A percentile compares a stretch with the other conserved stretches of the same genome.
phyloP scores from a whole-genome alignment of 768 basidiomycete species.

The Psilocybe cyanescens region DNA sequence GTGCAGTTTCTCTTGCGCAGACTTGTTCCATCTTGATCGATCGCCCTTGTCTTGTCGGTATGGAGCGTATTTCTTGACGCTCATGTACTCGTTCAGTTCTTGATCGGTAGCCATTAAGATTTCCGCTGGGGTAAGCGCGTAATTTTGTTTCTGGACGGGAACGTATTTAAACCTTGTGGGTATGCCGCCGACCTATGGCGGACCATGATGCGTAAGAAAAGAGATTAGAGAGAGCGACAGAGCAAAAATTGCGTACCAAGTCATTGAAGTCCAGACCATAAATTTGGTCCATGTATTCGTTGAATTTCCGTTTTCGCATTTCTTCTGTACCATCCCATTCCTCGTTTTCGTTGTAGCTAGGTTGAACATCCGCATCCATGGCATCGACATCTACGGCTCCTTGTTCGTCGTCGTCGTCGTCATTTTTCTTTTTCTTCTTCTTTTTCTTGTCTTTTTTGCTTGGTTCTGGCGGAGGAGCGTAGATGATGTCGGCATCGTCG shows the following conservation, averaged over 20 bases:
- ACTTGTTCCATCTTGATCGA: constrained; percentile 59
- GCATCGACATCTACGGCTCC: constrained; percentile 63
- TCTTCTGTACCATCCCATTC: constrained; percentile 92
- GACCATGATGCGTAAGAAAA: neutral
- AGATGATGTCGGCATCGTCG: constrained; percentile 31
- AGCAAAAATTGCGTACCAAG: constrained; percentile 58
- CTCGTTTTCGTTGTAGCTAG: constrained; percentile 45
- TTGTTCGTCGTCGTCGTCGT: constrained; percentile 47
- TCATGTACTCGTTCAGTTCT: constrained; percentile 91
- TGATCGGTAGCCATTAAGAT: constrained; percentile 90
- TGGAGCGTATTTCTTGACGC: constrained; percentile 89
- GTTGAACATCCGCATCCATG: constrained; percentile 49
- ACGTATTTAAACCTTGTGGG: constrained; percentile 94
- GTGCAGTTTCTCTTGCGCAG: constrained; percentile 64
- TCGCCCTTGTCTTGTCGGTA: constrained; percentile 66
- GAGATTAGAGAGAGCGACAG: neutral
- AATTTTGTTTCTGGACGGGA: constrained; percentile 63
- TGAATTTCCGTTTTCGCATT: constrained; percentile 81
- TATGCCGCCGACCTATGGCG: constrained; percentile 76
- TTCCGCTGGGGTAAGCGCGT: constrained; percentile 79
- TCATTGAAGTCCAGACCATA: constrained; percentile 95
- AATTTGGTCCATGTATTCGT: constrained; percentile 91
- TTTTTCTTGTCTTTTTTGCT: constrained; percentile 29
- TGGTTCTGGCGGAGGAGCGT: constrained; percentile 10
- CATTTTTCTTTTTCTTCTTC: constrained; percentile 59